A percentile compares a stretch with the other conserved stretches of the same genome.
Evolutionary conservation across 345 rosid genomes (phyloP).

Genomic region (Gossypium raimondii): DNA sequence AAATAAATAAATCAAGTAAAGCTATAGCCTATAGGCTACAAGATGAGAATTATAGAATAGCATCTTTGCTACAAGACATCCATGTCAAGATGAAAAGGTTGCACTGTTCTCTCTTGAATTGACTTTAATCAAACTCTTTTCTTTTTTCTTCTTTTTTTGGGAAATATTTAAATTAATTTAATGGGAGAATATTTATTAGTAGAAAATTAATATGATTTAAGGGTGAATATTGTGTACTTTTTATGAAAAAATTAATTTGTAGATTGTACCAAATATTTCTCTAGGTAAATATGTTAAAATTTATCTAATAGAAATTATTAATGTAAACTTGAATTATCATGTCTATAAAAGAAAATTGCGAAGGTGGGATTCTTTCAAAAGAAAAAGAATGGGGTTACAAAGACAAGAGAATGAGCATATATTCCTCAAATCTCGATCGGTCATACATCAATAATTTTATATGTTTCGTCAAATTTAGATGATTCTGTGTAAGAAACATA

Average conservation of each 20-base stretch:
- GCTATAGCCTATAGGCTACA: background rate
- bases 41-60: conserved; percentile 25
- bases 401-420: background rate
- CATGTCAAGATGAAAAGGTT: conserved; percentile 31
- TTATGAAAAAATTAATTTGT: too few relatives aligned
- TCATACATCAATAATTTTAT: background rate
- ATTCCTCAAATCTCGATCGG: background rate
- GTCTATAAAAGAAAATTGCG: too few relatives aligned
- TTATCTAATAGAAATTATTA: too few relatives aligned
- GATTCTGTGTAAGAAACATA: background rate
- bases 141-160: background rate
- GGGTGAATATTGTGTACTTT: too few relatives aligned
- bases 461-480: background rate
- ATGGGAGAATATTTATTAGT: too few relatives aligned
- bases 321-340: too few relatives aligned
- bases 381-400: background rate
- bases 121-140: conserved; percentile 29
- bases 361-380: too few relatives aligned
- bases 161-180: too few relatives aligned
- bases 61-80: conserved; percentile 68
- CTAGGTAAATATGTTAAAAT: too few relatives aligned
- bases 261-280: too few relatives aligned
- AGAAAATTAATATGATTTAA: too few relatives aligned
- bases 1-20: conserved; percentile 1
- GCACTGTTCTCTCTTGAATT: conserved; percentile 39